A percentile compares a stretch with the other conserved stretches of the same genome.
These are phyloP conservation scores for Saccharomyces kudriavzevii DNA, from an alignment of 805 yeast species.

Conservation along the genomic window DNA sequence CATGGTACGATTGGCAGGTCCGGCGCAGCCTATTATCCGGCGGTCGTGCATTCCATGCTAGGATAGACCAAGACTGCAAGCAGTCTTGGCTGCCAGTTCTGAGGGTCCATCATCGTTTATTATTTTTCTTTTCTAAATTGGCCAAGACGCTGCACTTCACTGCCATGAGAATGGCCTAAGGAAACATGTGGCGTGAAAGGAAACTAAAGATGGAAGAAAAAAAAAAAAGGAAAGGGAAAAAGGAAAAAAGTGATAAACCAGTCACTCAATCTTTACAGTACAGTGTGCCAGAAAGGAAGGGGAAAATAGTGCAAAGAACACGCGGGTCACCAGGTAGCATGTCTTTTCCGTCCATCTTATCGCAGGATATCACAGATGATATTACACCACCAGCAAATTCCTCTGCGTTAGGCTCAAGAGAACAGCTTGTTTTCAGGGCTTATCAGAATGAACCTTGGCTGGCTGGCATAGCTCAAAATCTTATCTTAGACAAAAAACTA, in stretches of 20 bases:
- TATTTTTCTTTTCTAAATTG: not conserved
- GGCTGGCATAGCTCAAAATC: not conserved
- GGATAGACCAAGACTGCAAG: not conserved
- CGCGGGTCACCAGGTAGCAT: not conserved
- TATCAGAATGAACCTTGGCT: constrained; percentile 18
- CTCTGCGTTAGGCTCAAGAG: constrained; percentile 8
- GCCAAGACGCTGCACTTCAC: not conserved
- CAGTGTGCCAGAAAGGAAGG: not conserved
- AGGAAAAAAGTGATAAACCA: not conserved
- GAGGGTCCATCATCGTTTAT: not conserved
- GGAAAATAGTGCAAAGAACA: too few species aligned
- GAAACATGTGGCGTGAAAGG: not conserved
- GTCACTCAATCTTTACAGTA: not conserved
- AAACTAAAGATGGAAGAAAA: not conserved
- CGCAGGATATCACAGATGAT: constrained; percentile 20
- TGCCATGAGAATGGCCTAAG: not conserved
- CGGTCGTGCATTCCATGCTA: not conserved
- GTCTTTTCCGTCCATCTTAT: constrained; percentile 13
- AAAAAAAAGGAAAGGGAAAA: not conserved
- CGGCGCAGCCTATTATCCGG: not conserved
- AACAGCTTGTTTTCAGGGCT: constrained; percentile 10
- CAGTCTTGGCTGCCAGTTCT: not conserved
- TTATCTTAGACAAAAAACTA: constrained; percentile 14
- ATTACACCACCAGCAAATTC: constrained; percentile 5
- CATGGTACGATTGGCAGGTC: not conserved